Evolutionary conservation across 306 rosid species (phyloP).

Genomic region (Lotus japonicus): DNA sequence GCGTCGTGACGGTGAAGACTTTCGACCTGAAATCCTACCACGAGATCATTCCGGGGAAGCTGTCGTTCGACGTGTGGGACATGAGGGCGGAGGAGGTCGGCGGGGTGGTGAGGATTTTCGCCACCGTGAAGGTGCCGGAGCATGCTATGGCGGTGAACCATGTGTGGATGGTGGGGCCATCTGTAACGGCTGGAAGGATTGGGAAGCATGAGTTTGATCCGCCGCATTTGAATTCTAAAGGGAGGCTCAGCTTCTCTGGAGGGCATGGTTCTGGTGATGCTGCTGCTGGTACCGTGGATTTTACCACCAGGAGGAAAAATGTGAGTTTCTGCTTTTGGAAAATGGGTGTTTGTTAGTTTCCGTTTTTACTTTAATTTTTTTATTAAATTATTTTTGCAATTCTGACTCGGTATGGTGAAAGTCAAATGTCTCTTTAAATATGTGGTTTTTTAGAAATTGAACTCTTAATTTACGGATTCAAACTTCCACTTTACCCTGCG

Average conservation of each 20-base stretch:
- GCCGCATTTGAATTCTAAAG: constrained; percentile 38
- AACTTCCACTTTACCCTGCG: too few species aligned
- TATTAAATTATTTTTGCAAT: not conserved
- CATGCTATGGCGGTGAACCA: constrained; percentile 22
- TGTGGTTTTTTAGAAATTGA: not conserved
- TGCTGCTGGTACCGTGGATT: constrained; percentile 4
- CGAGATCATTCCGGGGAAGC: constrained; percentile 15
- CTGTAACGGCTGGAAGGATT: constrained; percentile 7
- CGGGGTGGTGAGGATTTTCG: constrained; percentile 18
- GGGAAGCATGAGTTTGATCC: constrained; percentile 8
- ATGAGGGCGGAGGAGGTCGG: constrained; percentile 14
- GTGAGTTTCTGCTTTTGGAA: too few species aligned
- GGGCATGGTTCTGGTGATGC: not conserved
- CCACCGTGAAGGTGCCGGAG: constrained; percentile 23
- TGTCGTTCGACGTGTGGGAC: constrained; percentile 49
- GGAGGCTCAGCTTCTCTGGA: constrained; percentile 34
- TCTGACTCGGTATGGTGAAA: not conserved
- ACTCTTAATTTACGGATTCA: too few species aligned
- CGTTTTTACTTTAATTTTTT: not conserved
- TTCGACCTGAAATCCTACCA: constrained; percentile 23
- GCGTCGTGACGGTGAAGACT: constrained; percentile 26
- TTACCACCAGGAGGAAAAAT: constrained; percentile 38
- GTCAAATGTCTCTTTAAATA: not conserved
- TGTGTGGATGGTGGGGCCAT: constrained; percentile 50
- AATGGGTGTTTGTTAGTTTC: too few species aligned